phyloP scores from a whole-genome alignment of 1,139 yeast species.

The Suhomyces bribrorum region DNA sequence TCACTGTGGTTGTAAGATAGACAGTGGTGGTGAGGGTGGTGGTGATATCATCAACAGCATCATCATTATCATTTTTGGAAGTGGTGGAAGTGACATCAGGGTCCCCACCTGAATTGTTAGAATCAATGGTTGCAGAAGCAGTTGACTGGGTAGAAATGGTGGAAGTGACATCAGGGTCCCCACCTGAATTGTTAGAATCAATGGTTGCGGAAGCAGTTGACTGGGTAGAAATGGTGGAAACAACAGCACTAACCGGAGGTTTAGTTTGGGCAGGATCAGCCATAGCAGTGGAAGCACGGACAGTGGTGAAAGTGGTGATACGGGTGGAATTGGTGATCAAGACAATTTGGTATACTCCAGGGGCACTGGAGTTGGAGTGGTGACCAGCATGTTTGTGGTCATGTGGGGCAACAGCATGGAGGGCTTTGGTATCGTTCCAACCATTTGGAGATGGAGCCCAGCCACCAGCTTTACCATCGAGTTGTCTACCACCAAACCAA shows the following conservation, averaged over 20 bases:
- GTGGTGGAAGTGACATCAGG: not conserved
- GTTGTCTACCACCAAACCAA: conserved; percentile 1
- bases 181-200: not conserved
- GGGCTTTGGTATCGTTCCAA: conserved; percentile 5
- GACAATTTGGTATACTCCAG: not conserved
- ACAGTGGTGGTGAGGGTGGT: conserved; percentile 1
- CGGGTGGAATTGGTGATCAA: not conserved
- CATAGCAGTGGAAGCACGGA: conserved; percentile 1
- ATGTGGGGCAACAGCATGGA: not conserved
- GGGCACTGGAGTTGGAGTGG: not conserved
- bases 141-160: conserved; percentile 2
- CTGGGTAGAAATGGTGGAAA: conserved; percentile 1
- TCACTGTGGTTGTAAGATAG: not conserved
- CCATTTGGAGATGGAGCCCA: conserved; percentile 6
- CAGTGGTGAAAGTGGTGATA: conserved; percentile 1
- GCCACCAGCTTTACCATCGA: conserved; percentile 6
- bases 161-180: not conserved
- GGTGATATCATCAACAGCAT: not conserved
- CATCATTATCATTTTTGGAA: not conserved
- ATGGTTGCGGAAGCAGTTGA: not conserved
- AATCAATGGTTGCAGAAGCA: not conserved
- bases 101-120: not conserved
- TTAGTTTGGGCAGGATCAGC: not conserved
- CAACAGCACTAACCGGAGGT: not conserved
- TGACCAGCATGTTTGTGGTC: not conserved